Base-by-base conservation (phyloP, 768 basidiomycete species). In the Daedaleopsis sinensis region DNA sequence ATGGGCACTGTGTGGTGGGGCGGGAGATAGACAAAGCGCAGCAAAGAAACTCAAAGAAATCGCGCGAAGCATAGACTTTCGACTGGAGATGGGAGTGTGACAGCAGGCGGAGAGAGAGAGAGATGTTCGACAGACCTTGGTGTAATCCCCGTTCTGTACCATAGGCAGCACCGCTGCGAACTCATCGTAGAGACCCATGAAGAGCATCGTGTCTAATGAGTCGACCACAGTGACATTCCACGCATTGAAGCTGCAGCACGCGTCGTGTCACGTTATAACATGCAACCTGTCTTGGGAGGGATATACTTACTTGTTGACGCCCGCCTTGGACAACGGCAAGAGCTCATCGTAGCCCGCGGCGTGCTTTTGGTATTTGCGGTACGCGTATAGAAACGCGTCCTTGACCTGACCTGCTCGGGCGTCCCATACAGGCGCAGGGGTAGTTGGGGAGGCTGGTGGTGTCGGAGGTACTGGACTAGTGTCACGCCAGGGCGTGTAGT, bases 211-310 rank as follows among this genome's bases (percentile, higher is more conserved):
- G 68, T 95, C 93, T 2, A 96, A 78, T 9, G 92, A 86, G 70
- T 96, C 94, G 57, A 91, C 83, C 54, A 84, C 80, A 6, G 90
- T 86, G 2, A 89, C 84, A 24, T 88, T 89, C 90, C 90, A 92
- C 3, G 87, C 88, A 69, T 91, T 91, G 71, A 90, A 89, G 58
- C 89, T 91, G 39, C 44, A 21, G 2, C 18, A 10, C 4, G 44
- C 44, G 44, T 24, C 15, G 18, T 3, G 18, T 39, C 50, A 35
- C 8, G 44, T 24, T 37, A 47, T 24, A 43, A 24, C 56, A 10
- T 24, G 10, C 13, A 13, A 53, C n/a, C 15, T 10, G 27, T 12
- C 18, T 7, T 9, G 23, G 2, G 38, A 13, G 18, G n/a, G 24
- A 19, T 6, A 19, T 51, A 23, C 81, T 55, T 63, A 89, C 88